Evolutionary conservation across 176 grass and related monocot genomes (phyloP).

Genomic region (Rhipidocladum racemiflorum): DNA sequence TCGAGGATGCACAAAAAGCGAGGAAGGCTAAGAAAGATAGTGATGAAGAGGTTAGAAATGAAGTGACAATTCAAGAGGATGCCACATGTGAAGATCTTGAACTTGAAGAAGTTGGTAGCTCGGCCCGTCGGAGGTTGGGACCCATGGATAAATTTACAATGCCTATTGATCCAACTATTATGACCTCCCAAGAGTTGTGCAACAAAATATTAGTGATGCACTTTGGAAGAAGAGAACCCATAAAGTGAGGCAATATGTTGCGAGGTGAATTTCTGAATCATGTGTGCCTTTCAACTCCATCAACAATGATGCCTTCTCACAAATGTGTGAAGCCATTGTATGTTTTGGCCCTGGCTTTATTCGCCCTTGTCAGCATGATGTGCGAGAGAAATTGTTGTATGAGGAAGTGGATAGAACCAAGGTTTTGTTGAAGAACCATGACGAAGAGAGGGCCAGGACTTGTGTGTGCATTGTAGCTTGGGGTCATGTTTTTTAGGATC

Average conservation of each 20-base stretch:
- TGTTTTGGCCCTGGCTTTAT: background rate
- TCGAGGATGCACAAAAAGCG: background rate
- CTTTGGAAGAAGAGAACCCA: no score
- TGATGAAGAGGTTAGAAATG: background rate
- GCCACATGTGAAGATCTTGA: background rate
- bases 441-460: no score
- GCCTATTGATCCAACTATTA: background rate
- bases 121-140: rapidly evolving
- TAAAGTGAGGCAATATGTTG: no score
- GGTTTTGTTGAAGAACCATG: no score
- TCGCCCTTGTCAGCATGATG: no score
- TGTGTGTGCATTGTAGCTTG: background rate
- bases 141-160: background rate
- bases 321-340: background rate
- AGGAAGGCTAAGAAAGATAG: background rate
- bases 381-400: no score
- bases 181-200: background rate
- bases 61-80: background rate
- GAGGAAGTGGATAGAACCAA: no score
- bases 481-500: background rate
- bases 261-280: background rate
- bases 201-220: no score
- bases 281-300: background rate
- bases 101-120: background rate
- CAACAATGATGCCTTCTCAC: background rate